These are phyloP conservation scores for Metschnikowia reukaufii DNA, from an alignment of 805 yeast genomes.

Conservation along the genomic window DNA sequence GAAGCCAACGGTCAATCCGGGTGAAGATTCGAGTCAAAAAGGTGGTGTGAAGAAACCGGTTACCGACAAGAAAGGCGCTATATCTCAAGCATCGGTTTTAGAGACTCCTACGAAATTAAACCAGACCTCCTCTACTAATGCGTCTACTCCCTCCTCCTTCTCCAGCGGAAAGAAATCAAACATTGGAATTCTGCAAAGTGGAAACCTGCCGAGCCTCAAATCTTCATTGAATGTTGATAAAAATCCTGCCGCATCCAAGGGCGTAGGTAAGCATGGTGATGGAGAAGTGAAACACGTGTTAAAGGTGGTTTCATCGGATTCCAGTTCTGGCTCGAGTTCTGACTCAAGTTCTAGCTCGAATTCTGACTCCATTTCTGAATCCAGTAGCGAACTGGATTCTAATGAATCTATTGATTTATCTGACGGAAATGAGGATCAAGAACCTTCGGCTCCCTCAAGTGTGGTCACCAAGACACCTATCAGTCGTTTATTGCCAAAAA, in stretches of 20 bases:
- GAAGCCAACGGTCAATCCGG: neutral
- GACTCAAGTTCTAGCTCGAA: constrained; percentile 7
- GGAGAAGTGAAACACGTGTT: no score
- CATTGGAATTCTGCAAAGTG: no score
- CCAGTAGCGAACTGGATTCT: constrained; percentile 8
- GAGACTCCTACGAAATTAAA: neutral
- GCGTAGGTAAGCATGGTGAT: no score
- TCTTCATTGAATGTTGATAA: no score
- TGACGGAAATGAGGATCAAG: neutral
- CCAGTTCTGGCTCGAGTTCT: no score
- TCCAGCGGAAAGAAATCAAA: no score
- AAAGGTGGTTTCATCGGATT: no score
- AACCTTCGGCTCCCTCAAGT: neutral
- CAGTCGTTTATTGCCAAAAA: constrained; percentile 7
- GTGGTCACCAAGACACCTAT: neutral
- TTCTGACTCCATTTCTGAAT: constrained; percentile 12
- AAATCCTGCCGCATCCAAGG: no score
- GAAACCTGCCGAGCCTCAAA: no score
- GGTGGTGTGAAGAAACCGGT: neutral
- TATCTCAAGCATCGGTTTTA: neutral
- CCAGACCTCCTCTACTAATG: neutral
- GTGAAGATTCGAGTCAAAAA: neutral
- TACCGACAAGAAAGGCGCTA: neutral
- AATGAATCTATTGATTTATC: neutral
- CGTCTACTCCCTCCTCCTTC: no score